Evolutionary conservation across 768 basidiomycete genomes (phyloP).

Genomic region (Lentinula sp.): DNA sequence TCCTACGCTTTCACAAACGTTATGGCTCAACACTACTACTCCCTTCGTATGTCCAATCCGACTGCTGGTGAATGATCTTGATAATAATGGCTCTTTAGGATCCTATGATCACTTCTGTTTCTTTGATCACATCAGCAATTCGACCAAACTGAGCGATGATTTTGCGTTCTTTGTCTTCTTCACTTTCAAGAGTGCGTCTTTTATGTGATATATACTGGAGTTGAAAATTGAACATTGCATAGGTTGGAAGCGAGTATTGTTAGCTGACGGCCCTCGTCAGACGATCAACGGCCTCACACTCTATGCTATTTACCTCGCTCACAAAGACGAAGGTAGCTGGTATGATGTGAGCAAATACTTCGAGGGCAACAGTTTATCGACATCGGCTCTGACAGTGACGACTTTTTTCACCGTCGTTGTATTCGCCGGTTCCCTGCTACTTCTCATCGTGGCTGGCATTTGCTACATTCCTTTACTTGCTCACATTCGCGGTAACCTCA

Average conservation of each 20-base stretch:
- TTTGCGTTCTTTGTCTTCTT: constrained; percentile 99
- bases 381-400: constrained; percentile 79
- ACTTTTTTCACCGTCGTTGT: constrained; percentile 88
- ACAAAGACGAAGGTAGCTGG: constrained; percentile 45
- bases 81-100: constrained; percentile 36
- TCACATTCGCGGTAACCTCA: constrained; percentile 95
- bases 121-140: constrained; percentile 93
- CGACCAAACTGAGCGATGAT: constrained; percentile 93
- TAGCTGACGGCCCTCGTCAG: constrained; percentile 96
- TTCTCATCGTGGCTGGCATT: constrained; percentile 79
- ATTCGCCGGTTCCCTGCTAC: constrained; percentile 76
- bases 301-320: constrained; percentile 79
- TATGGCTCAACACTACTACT: constrained; percentile 96
- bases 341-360: constrained; percentile 79
- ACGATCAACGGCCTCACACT: constrained; percentile 96
- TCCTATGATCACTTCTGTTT: constrained; percentile 98
- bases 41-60: constrained; percentile 59
- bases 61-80: neutral
- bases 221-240: neutral
- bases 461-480: constrained; percentile 92
- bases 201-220: neutral
- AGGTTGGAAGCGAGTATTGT: constrained; percentile 51
- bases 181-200: constrained; percentile 85
- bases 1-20: constrained; percentile 98
- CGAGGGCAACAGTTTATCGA: constrained; percentile 62